Evolutionary conservation across 164 flowering plant species (phyloP), one percentile per base, ranked within the genome.

Genomic region (Amborella trichopoda): DNA sequence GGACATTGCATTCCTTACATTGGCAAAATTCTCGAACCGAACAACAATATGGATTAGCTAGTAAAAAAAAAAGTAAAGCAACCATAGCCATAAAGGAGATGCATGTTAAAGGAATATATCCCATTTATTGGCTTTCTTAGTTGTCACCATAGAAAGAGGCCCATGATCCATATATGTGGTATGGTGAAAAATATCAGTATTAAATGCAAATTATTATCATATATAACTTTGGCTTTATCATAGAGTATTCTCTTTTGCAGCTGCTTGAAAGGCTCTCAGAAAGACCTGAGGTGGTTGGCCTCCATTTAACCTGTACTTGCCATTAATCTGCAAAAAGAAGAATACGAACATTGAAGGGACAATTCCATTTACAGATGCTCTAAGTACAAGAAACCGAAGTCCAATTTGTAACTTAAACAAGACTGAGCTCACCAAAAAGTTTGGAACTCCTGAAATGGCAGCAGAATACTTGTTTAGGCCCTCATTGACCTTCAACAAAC

Each of bases 241-340:
- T 30, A 8, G 34, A 16, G 39, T 1, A 58, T 56, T 38, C 10
- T 37, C 64, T 0, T 60, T 65, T 32, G 82, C 62, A 37, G 74
- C 77, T 10, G 30, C 69, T 58, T 79, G 65, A 59, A 87, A 87
- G 55, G 86, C 85, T 61, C 55, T 66, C 30, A 74, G 56, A 62
- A 91, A 87, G 26, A 65, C 76, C 46, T 78, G 86, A n/a, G 96
- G 82, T 12, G 85, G 83, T 58, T 82, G 99, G 48, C 70, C 94
- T 43, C 96, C 99, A 55, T 78, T 77, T 34, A 91, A 33, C 59
- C 73, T 64, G 30, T 65, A 63, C 62, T 77, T 77, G 47, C 78
- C 94, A 56, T 91, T 84, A 19, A 87, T 72, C 96, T 83, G 86
- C 43, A 36, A 41, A 51, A 36, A 42, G 6, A 51, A 26, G 16